Conservation (phyloP, 2,329 filamentous ascomycete genomes). For the Cadophora gregata region DNA sequence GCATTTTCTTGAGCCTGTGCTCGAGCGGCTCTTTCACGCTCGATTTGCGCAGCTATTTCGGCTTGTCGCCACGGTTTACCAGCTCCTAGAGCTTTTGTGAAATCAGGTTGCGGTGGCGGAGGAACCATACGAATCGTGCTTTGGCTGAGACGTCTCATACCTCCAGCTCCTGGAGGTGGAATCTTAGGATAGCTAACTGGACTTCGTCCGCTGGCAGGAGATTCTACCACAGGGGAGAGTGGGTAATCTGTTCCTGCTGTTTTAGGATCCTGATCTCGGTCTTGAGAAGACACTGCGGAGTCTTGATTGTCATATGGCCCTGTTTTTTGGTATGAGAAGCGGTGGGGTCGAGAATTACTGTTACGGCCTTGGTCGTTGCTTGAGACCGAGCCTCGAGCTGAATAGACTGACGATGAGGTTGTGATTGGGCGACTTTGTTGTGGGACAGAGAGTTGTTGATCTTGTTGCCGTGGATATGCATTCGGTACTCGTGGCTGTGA, state of each 20-base stretch:
- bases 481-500: constrained; percentile 36
- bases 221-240: constrained; percentile 43
- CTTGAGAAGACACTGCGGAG: constrained; percentile 24
- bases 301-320: constrained; percentile 37
- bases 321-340: constrained; percentile 30
- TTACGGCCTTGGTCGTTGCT: constrained; percentile 20
- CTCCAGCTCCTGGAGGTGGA: constrained; percentile 21
- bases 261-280: constrained; percentile 27
- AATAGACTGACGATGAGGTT: constrained; percentile 30
- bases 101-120: constrained; percentile 29
- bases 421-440: constrained; percentile 23
- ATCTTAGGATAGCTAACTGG: constrained; percentile 43
- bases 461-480: constrained; percentile 25
- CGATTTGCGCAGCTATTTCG: constrained; percentile 36
- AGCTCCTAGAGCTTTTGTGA: constrained; percentile 24
- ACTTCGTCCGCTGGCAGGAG: constrained; percentile 37
- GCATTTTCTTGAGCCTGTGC: constrained; percentile 20
- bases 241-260: constrained; percentile 23
- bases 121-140: constrained; percentile 30
- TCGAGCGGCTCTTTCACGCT: constrained; percentile 23
- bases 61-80: constrained; percentile 37
- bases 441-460: constrained; percentile 28
- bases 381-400: constrained; percentile 24
- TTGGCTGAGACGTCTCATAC: constrained; percentile 23
- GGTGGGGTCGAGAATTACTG: constrained; percentile 8